Percentiles rank a stretch among this genome's conserved stretches.
Conservation (phyloP, 768 basidiomycete genomes). For the Phlebiopsis gigantea region DNA sequence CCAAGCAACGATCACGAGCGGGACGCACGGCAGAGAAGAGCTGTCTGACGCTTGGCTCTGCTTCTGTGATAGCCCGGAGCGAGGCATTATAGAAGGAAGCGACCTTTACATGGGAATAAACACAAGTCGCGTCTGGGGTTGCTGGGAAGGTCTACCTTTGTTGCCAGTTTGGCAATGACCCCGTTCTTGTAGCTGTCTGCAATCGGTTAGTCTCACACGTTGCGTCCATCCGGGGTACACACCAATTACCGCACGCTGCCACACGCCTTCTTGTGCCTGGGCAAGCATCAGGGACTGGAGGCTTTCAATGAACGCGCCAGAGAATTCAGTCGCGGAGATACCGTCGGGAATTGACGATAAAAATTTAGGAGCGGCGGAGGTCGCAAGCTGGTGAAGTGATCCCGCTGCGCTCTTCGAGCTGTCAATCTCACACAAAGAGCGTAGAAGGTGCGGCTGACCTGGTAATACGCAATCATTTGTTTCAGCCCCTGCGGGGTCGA, state of each 20-base stretch:
- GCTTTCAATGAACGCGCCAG: constrained; percentile 50
- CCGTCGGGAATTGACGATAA: constrained; percentile 39
- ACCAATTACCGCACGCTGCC: constrained; percentile 91
- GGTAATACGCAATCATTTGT: constrained; percentile 63
- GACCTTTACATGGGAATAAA: constrained; percentile 32
- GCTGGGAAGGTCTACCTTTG: constrained; percentile 41
- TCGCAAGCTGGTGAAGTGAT: constrained; percentile 54
- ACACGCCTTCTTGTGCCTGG: constrained; percentile 95
- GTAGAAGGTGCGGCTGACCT: constrained; percentile 39
- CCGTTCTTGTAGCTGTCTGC: constrained; percentile 73
- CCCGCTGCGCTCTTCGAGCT: constrained; percentile 62
- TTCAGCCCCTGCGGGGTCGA: constrained; percentile 77
- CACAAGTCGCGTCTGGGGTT: not conserved
- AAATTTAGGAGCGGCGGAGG: constrained; percentile 50
- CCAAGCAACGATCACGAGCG: not conserved
- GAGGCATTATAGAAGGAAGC: constrained; percentile 62
- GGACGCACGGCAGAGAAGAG: constrained; percentile 50
- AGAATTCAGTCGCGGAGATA: constrained; percentile 62
- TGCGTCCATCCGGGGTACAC: not conserved
- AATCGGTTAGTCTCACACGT: not conserved
- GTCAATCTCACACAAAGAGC: not conserved
- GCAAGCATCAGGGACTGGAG: constrained; percentile 81
- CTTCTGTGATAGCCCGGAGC: constrained; percentile 36
- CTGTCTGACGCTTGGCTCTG: constrained; percentile 37
- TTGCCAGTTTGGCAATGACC: constrained; percentile 77